Base-by-base conservation (phyloP, 2,329 filamentous ascomycete species). In the Aspergillus floridensis region DNA sequence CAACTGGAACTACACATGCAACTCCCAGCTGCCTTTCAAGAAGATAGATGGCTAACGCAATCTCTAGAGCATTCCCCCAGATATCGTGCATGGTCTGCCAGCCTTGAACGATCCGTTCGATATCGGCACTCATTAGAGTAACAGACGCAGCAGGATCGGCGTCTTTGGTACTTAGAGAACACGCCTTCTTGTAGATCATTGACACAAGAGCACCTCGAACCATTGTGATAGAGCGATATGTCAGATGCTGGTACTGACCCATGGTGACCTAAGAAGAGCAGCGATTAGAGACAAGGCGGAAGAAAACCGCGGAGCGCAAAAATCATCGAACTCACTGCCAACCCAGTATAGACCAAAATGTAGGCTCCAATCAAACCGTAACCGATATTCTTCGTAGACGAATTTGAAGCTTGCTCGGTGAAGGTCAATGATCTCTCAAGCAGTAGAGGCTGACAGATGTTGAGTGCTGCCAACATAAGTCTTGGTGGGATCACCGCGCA, bases 151-250 rank as follows among this genome's bases (percentile, higher is more conserved):
- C 70, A 1, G 73, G 70, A 35, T 77, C 74, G 11, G 71, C 70
- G 56, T 74, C 72, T 54, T 68, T 70, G 6, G 72, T 61, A 48
- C 67, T 70, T 1, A 77, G 55, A 10, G 69, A 66, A 12, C 67
- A 73, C 7, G 76, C 71, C 59, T 77, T 77, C n/a, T 77, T 75
- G 64, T 81, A 86, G 2, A 86, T 78, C 63, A 84, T 70, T 0
- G 80, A 78, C n/a, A 81, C 71, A 7, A 81, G 64, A 0, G 70
- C 74, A 10, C 77, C 77, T 38, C 80, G 70, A 8, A 79, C 68
- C 72, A 79, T 77, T 10, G 77, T 78, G 26, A 78, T 75, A 11
- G 71, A 68, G 5, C 78, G 77, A 60, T 80, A 77, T 0, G 76
- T 73, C 12, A 73, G 66, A 65, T 81, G 78, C 49, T 77, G 72